Evolutionary conservation across 176 grass and related monocot genomes (phyloP).

Genomic region (Avena sativa): DNA sequence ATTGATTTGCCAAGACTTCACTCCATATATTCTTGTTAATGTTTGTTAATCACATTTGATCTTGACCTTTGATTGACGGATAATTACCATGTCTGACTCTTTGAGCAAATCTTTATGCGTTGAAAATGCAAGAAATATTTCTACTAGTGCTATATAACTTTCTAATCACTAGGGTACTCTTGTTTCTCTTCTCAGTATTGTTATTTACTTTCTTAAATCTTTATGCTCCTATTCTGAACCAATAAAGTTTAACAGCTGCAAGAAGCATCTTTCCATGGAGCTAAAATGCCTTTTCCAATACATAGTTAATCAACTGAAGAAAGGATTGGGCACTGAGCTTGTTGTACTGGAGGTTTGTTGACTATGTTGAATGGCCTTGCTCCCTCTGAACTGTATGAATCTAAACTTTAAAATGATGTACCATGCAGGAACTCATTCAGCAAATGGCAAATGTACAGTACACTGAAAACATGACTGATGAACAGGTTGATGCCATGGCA

Average conservation of each 20-base stretch:
- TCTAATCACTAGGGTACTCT: conserved; percentile 5
- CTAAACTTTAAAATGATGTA: conserved; percentile 16
- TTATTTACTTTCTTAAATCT: conserved; percentile 40
- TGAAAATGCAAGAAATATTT: neutral
- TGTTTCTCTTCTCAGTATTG: conserved; percentile 32
- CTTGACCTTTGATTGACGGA: conserved; percentile 8
- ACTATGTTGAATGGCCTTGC: conserved; percentile 19
- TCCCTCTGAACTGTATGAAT: conserved; percentile 25
- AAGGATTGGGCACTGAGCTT: conserved; percentile 86
- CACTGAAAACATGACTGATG: conserved; percentile 98
- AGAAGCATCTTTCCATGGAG: conserved; percentile 96
- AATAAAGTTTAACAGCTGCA: conserved; percentile 71
- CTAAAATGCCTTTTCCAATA: conserved; percentile 97
- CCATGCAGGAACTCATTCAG: conserved; percentile 91
- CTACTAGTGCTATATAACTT: neutral
- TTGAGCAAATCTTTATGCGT: conserved; percentile 30
- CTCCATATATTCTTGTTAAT: conserved; percentile 4
- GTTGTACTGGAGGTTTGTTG: conserved; percentile 84
- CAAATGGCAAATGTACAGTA: conserved; percentile 99
- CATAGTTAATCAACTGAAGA: conserved; percentile 98
- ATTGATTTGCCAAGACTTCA: neutral
- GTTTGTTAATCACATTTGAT: neutral
- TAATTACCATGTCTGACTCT: neutral
- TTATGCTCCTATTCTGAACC: conserved; percentile 23
- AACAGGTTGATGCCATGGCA: conserved; percentile 96